Percentiles rank a stretch among this genome's conserved stretches.
Conservation (phyloP, 306 rosid species). For the Quercus wislizeni region DNA sequence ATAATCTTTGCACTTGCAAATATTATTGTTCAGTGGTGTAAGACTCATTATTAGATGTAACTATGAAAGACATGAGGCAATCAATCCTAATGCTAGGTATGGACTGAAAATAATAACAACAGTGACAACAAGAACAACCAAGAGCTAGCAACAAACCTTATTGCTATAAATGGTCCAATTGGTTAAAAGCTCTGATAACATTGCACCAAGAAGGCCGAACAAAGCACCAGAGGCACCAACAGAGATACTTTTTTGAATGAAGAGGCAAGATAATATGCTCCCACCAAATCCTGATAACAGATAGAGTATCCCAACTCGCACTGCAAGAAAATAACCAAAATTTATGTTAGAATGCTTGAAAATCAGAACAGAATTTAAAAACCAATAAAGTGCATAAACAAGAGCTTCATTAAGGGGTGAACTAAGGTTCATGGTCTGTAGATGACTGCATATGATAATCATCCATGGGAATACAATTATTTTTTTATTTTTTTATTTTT, state of each 20-base stretch:
- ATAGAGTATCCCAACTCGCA: constrained; percentile 68
- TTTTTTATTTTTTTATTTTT: not conserved
- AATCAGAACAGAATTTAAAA: not conserved
- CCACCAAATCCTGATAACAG: constrained; percentile 75
- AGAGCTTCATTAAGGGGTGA: not conserved
- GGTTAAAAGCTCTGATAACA: constrained; percentile 90
- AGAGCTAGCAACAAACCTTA: constrained; percentile 41
- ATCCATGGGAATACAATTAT: not conserved
- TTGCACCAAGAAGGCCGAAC: constrained; percentile 95
- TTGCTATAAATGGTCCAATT: constrained; percentile 84
- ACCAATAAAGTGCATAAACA: not conserved
- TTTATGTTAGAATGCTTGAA: not conserved
- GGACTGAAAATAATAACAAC: not conserved
- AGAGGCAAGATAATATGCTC: constrained; percentile 62
- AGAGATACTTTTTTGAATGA: constrained; percentile 61
- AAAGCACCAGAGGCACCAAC: constrained; percentile 97
- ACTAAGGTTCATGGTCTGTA: not conserved
- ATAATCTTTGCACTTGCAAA: not conserved
- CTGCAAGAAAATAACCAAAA: constrained; percentile 37
- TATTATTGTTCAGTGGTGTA: not conserved
- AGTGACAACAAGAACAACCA: not conserved
- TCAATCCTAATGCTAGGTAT: not conserved
- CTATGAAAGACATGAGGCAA: not conserved
- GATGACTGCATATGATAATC: not conserved
- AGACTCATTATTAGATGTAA: not conserved